Percentiles rank a stretch among this genome's conserved stretches.
These are phyloP conservation scores for Orbilia oligospora DNA, from an alignment of 2,329 filamentous ascomycete genomes.

Conservation along the genomic window DNA sequence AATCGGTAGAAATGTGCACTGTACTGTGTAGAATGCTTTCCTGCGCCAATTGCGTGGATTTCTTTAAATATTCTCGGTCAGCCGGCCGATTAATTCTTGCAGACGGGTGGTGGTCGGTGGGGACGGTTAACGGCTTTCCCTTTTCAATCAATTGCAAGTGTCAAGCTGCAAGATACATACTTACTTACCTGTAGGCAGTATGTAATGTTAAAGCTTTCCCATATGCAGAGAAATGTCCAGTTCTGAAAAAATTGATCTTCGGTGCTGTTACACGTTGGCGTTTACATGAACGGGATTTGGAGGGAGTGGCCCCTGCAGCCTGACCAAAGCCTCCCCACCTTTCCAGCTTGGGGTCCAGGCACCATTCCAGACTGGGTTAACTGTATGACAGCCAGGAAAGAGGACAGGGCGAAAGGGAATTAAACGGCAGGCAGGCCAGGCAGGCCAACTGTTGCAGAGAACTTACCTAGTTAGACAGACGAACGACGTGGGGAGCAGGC, in stretches of 20 bases:
- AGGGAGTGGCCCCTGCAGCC: constrained; percentile 39
- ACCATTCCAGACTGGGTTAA: constrained; percentile 37
- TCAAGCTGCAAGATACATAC: too few relatives aligned
- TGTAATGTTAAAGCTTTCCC: neutral
- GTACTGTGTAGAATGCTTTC: neutral
- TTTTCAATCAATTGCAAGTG: neutral
- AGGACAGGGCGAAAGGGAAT: constrained; percentile 8
- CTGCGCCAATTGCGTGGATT: constrained; percentile 10
- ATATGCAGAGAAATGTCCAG: too few relatives aligned
- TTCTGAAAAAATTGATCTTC: constrained; percentile 13
- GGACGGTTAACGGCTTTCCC: neutral
- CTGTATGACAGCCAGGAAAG: constrained; percentile 25
- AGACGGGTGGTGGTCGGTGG: neutral
- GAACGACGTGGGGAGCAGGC: constrained; percentile 8
- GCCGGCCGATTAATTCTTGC: neutral
- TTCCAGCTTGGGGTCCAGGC: constrained; percentile 18
- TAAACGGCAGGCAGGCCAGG: neutral
- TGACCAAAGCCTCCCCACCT: constrained; percentile 38
- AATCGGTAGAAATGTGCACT: neutral
- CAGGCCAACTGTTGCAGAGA: neutral
- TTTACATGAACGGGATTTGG: constrained; percentile 31
- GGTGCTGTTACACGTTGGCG: constrained; percentile 56
- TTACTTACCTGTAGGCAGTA: too few relatives aligned
- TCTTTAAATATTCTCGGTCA: neutral
- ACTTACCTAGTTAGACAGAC: too few relatives aligned